Evolutionary conservation across 2,329 filamentous ascomycete species (phyloP).

Genomic region (Aspergillus carbonarius): DNA sequence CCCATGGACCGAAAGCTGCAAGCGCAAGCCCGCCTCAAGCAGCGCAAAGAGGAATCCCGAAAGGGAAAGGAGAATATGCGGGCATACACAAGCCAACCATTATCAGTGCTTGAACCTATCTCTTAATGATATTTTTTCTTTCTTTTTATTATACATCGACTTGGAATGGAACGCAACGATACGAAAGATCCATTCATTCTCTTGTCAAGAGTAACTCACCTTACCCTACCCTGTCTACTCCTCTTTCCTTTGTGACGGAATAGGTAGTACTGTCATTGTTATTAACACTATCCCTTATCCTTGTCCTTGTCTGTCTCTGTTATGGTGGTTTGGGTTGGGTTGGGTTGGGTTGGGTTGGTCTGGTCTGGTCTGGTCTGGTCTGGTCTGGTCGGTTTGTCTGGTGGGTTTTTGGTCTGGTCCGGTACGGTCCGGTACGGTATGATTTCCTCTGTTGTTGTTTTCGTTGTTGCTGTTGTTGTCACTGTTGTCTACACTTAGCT

Average conservation of each 20-base stretch:
- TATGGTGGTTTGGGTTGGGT: background rate
- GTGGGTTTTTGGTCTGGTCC: background rate
- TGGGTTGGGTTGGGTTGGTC: background rate
- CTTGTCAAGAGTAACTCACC: background rate
- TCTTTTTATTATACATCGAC: background rate
- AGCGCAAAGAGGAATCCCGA: slow-evolving; percentile 26
- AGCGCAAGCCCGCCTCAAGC: slow-evolving; percentile 36
- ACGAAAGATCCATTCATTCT: background rate
- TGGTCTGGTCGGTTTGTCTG: background rate
- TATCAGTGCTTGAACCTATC: slow-evolving; percentile 3
- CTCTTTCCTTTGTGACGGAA: background rate
- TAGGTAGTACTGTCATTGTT: background rate
- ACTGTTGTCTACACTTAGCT: background rate
- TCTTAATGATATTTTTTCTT: background rate
- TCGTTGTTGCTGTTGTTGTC: background rate
- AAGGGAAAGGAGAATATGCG: slow-evolving; percentile 37
- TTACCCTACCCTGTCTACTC: background rate
- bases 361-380: background rate
- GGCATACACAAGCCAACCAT: slow-evolving; percentile 9
- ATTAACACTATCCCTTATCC: background rate
- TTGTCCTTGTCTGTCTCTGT: background rate
- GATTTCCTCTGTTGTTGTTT: background rate
- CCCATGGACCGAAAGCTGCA: slow-evolving; percentile 35
- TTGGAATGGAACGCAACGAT: background rate
- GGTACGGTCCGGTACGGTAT: background rate